phyloP scores from a whole-genome alignment of 805 yeast species.

The Wickerhamiella shivajii region DNA sequence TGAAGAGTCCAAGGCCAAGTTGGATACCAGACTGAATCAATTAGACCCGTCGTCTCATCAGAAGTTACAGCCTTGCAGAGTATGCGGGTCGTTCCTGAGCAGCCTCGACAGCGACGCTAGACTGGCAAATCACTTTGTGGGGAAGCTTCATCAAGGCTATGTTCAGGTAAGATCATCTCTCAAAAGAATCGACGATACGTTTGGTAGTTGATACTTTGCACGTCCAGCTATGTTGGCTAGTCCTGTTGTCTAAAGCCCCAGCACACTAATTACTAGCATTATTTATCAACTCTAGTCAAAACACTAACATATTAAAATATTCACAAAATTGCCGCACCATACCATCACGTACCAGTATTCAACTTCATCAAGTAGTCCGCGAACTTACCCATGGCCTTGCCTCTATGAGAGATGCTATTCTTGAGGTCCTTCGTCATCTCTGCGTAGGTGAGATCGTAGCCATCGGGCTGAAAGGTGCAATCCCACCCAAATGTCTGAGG shows the following conservation, averaged over 20 bases:
- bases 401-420: slow-evolving; percentile 78
- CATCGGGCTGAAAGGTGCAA: slow-evolving; percentile 73
- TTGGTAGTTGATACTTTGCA: too few relatives aligned
- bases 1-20: slow-evolving; percentile 35
- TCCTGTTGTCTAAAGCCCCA: too few relatives aligned
- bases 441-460: slow-evolving; percentile 60
- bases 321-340: too few relatives aligned
- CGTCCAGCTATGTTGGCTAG: too few relatives aligned
- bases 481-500: slow-evolving; percentile 90
- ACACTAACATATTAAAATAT: too few relatives aligned
- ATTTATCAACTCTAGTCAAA: too few relatives aligned
- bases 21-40: slow-evolving; percentile 46
- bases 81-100: slow-evolving; percentile 80
- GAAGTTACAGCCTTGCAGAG: slow-evolving; percentile 76
- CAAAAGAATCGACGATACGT: too few relatives aligned
- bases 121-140: slow-evolving; percentile 77
- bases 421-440: slow-evolving; percentile 70
- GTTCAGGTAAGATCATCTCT: slow-evolving; percentile 67
- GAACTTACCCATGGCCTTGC: slow-evolving; percentile 62
- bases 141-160: slow-evolving; percentile 74
- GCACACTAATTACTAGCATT: too few relatives aligned
- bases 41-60: slow-evolving; percentile 78
- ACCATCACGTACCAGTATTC: too few relatives aligned
- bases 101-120: slow-evolving; percentile 77
- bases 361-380: slow-evolving; percentile 32